These are phyloP conservation scores for Candida sp. DNA, from an alignment of 1,139 yeast species.

Conservation along the genomic window DNA sequence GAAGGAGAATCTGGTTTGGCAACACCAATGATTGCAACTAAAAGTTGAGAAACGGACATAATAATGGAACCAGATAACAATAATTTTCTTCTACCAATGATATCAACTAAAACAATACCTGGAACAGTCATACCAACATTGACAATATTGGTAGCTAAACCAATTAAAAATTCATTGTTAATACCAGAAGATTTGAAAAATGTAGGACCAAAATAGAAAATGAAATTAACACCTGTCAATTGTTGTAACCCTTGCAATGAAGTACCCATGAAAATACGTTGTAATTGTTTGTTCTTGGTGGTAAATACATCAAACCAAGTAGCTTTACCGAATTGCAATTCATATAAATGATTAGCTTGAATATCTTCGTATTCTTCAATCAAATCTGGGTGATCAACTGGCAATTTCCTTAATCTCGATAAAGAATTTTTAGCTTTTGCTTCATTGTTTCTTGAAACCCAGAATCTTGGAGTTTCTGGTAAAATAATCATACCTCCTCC, in stretches of 20 bases:
- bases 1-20: conserved; percentile 21
- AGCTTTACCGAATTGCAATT: conserved; percentile 25
- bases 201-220: conserved; percentile 66
- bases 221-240: conserved; percentile 72
- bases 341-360: conserved; percentile 35
- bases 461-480: conserved; percentile 81
- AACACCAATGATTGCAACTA: conserved; percentile 71
- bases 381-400: conserved; percentile 38
- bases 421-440: conserved; percentile 52
- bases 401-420: conserved; percentile 29
- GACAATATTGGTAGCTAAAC: conserved; percentile 35
- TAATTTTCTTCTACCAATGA: conserved; percentile 35
- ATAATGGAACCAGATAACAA: conserved; percentile 53
- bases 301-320: conserved; percentile 34
- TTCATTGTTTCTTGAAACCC: conserved; percentile 49
- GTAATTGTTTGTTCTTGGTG: conserved; percentile 29
- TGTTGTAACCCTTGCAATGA: conserved; percentile 54
- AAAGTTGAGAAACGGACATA: conserved; percentile 63
- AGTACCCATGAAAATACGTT: conserved; percentile 35
- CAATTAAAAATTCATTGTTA: conserved; percentile 32
- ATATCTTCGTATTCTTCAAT: conserved; percentile 36
- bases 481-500: conserved; percentile 56
- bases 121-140: conserved; percentile 36
- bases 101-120: conserved; percentile 33
- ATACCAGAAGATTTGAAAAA: conserved; percentile 60